Evolutionary conservation across 345 rosid genomes (phyloP), one percentile per base, ranked within the genome.

Genomic region (Citrus reticulata): DNA sequence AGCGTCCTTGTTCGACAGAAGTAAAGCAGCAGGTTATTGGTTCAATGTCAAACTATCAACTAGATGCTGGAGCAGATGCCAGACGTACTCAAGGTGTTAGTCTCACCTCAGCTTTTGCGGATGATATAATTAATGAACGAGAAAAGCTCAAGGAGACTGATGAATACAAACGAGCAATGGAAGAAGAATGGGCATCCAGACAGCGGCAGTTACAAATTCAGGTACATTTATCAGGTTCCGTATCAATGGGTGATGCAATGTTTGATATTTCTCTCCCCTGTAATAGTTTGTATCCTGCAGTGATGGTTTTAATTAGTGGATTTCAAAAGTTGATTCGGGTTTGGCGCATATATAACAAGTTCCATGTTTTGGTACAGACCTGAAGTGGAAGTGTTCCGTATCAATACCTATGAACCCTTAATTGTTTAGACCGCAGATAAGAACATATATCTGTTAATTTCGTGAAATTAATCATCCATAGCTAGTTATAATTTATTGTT

Each of bases 111-210:
- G 77, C 74, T 80, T 62, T 80, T 77, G 78, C 35, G 72, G 68
- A 74, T 13, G 85, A 85, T 83, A 78, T 89, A 68, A 87, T 95
- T 81, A 87, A 86, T 72, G 90, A 87, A 66, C 86, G 93, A 80
- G 96, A 95, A 88, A 91, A 80, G 84, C 83, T 90, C 57, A 93
- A 95, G 86, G 92, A 91, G 89, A 93, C 99, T 22, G 90, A 89
- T 82, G 95, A 89, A 76, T 93, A 89, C 89, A 93, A 91, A 84
- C 93, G 78, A 85, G 98, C 94, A 62, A 77, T 40, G 35, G 91
- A 95, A 87, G 91, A 89, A 88, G 99, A 93, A 87, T 90, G 94
- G 98, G 91, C 87, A 73, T 90, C 95, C 60, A 89, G 95, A 85
- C 93, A 92, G 77, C 85, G 34, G 58, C 89, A 91, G 80, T 79